These are phyloP conservation scores for Psophocarpus tetragonolobus DNA, from an alignment of 306 rosid genomes.

Conservation along the genomic window DNA sequence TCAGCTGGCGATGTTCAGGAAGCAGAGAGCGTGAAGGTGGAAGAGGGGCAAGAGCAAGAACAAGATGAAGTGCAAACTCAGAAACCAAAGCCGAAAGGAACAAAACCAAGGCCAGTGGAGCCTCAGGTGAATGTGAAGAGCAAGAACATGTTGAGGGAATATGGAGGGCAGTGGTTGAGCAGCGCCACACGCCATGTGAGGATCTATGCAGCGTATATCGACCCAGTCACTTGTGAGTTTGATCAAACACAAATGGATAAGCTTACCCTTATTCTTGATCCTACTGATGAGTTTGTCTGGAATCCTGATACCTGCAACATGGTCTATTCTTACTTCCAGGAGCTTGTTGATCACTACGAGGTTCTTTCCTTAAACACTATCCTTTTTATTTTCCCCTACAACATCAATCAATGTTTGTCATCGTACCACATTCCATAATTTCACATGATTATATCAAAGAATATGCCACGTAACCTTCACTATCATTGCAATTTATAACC, in stretches of 20 bases:
- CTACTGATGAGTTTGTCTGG: constrained; percentile 92
- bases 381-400: neutral
- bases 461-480: too few relatives aligned
- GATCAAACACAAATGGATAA: constrained; percentile 97
- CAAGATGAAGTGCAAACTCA: constrained; percentile 25
- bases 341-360: constrained; percentile 97
- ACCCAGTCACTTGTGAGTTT: constrained; percentile 74
- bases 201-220: constrained; percentile 87
- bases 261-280: constrained; percentile 84
- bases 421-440: too few relatives aligned
- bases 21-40: constrained; percentile 32
- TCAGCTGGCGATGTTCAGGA: constrained; percentile 57
- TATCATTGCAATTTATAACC: too few relatives aligned
- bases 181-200: constrained; percentile 47
- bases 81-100: constrained; percentile 48
- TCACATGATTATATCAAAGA: too few relatives aligned
- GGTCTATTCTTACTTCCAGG: constrained; percentile 86
- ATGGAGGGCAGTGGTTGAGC: constrained; percentile 80
- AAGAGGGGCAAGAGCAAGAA: constrained; percentile 45
- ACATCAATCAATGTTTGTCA: too few relatives aligned
- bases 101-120: constrained; percentile 80
- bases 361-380: constrained; percentile 37
- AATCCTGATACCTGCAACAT: constrained; percentile 65
- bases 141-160: constrained; percentile 81
- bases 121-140: constrained; percentile 68